Conservation (phyloP, 1,284 basidiomycete species). For the Acaromyces ingoldii region DNA sequence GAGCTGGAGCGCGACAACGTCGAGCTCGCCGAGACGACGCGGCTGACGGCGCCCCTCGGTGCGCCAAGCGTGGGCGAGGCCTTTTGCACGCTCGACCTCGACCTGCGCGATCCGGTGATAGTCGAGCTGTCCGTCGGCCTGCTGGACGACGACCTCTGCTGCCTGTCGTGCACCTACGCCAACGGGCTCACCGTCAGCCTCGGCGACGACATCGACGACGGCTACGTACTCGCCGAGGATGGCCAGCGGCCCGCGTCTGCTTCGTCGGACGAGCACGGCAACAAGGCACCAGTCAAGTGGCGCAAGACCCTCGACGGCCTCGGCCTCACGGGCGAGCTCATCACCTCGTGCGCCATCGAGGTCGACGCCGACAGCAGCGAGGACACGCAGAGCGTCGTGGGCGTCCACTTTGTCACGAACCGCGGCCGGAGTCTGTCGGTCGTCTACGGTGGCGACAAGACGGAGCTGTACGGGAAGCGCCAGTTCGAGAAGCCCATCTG, state of each 20-base stretch:
- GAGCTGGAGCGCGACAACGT: neutral
- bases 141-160: neutral
- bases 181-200: neutral
- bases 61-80: too few relatives aligned
- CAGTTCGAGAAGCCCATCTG: constrained; percentile 4
- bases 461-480: neutral
- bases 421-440: neutral
- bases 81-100: neutral
- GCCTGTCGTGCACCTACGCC: neutral
- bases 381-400: neutral
- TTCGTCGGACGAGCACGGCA: too few relatives aligned
- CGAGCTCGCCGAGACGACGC: neutral
- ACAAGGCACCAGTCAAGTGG: too few relatives aligned
- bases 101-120: neutral
- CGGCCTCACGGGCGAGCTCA: neutral
- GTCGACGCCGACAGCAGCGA: neutral
- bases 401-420: neutral
- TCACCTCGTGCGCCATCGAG: constrained; percentile 1
- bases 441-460: neutral
- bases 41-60: neutral
- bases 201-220: constrained; percentile 54
- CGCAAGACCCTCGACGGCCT: neutral
- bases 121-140: neutral
- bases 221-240: too few relatives aligned
- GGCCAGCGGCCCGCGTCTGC: too few relatives aligned